A percentile compares a stretch with the other conserved stretches of the same genome.
Conservation (phyloP, 2,329 filamentous ascomycete species). For the Aspergillus sp. region DNA sequence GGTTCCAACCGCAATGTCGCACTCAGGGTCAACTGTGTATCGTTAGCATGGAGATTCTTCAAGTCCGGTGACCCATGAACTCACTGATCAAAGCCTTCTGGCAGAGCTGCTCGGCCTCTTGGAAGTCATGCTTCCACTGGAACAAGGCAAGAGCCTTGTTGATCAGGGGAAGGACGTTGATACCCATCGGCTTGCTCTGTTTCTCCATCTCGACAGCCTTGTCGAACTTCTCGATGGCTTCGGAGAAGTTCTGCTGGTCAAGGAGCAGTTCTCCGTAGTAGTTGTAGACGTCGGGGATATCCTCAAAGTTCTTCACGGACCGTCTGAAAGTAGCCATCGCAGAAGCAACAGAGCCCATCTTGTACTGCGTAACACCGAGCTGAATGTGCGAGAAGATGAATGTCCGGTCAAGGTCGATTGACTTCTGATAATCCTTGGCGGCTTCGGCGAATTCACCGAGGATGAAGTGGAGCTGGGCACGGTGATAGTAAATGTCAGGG, state of each 20-base stretch:
- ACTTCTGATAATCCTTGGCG: constrained; percentile 98
- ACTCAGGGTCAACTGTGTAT: constrained; percentile 87
- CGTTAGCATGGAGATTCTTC: constrained; percentile 13
- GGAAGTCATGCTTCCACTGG: constrained; percentile 97
- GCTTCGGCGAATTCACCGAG: constrained; percentile 89
- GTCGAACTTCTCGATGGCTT: constrained; percentile 97
- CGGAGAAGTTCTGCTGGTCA: constrained; percentile 92
- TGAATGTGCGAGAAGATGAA: constrained; percentile 99
- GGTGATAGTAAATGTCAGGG: constrained; percentile 98
- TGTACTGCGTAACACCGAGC: constrained; percentile 98
- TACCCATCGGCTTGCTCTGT: constrained; percentile 85
- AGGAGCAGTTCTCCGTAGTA: constrained; percentile 97
- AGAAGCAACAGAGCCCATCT: constrained; percentile 96
- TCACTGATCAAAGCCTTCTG: constrained; percentile 95
- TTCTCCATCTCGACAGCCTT: constrained; percentile 99
- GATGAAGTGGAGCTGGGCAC: constrained; percentile 97
- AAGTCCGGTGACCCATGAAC: constrained; percentile 36
- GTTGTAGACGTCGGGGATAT: constrained; percentile 97
- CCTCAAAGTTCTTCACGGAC: constrained; percentile 97
- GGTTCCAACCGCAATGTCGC: constrained; percentile 96
- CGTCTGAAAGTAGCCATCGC: constrained; percentile 98
- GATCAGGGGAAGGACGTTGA: constrained; percentile 96
- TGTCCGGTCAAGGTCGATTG: constrained; percentile 89
- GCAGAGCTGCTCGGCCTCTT: constrained; percentile 92
- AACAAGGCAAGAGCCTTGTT: constrained; percentile 97